A percentile compares a stretch with the other conserved stretches of the same genome.
Evolutionary conservation across 1,284 basidiomycete species (phyloP).

Genomic region (Melanopsichium pennsylvanicum): DNA sequence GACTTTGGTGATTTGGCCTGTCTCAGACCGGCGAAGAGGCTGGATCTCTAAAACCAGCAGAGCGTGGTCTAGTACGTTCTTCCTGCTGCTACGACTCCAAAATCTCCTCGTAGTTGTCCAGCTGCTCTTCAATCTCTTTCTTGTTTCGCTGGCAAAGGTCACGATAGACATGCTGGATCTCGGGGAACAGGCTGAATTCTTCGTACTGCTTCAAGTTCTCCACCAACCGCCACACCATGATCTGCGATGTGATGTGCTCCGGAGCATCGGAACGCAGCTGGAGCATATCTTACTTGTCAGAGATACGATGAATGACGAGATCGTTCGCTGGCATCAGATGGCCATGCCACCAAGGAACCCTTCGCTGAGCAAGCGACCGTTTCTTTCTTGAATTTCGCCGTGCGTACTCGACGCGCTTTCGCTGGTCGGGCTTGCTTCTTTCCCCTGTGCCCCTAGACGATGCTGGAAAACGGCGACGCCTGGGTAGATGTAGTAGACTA

Average conservation of each 20-base stretch:
- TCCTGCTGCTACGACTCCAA: too few relatives aligned
- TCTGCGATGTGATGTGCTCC: conserved; percentile 1
- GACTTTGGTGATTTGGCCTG: too few relatives aligned
- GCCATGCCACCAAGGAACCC: conserved; percentile 1
- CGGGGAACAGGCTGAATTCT: conserved; percentile 8
- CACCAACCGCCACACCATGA: background rate
- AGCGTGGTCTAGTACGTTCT: too few relatives aligned
- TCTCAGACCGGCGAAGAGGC: too few relatives aligned
- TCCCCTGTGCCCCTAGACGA: too few relatives aligned
- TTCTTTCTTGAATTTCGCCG: too few relatives aligned
- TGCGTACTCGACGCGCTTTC: too few relatives aligned
- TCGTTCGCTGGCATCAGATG: conserved; percentile 1
- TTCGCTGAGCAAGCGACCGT: too few relatives aligned
- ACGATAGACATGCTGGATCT: conserved; percentile 4
- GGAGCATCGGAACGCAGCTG: conserved; percentile 4
- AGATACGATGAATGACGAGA: conserved; percentile 11
- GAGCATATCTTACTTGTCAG: conserved; percentile 7
- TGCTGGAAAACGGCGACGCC: background rate
- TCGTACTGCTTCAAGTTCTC: conserved; percentile 2
- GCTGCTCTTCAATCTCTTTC: background rate
- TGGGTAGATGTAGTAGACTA: conserved; percentile 5
- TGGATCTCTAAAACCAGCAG: too few relatives aligned
- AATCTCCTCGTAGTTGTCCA: background rate
- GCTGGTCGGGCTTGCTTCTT: too few relatives aligned
- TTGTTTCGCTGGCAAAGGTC: background rate